Evolutionary conservation across 768 basidiomycete species (phyloP).

Genomic region (Xerocomellus amylosporus): DNA sequence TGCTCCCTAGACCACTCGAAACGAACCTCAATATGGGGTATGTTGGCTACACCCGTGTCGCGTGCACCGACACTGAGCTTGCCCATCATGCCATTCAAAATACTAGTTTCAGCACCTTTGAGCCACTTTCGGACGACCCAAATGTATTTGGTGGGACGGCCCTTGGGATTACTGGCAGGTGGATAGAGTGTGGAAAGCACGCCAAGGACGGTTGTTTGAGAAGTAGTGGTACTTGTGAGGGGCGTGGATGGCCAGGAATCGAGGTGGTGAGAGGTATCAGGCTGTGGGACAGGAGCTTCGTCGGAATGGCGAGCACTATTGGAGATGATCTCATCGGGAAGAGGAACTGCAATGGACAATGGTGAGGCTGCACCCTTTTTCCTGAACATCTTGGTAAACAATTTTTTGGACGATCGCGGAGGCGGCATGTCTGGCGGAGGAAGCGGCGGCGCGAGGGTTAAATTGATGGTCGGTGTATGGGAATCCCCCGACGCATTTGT

Average conservation of each 20-base stretch:
- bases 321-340: constrained; percentile 23
- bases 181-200: constrained; percentile 65
- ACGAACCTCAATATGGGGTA: constrained; percentile 58
- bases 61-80: constrained; percentile 33
- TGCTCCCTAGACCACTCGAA: constrained; percentile 71
- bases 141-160: constrained; percentile 53
- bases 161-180: constrained; percentile 36
- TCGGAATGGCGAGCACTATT: constrained; percentile 9
- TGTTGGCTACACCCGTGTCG: constrained; percentile 13
- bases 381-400: constrained; percentile 74
- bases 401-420: constrained; percentile 47
- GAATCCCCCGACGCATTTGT: not conserved
- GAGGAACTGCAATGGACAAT: constrained; percentile 23
- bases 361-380: constrained; percentile 38
- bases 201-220: constrained; percentile 56
- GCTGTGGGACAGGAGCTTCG: constrained; percentile 13
- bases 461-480: constrained; percentile 13
- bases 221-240: constrained; percentile 14
- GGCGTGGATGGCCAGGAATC: constrained; percentile 17
- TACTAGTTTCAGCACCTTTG: constrained; percentile 50
- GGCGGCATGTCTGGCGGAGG: constrained; percentile 19
- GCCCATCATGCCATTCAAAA: constrained; percentile 46
- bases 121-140: constrained; percentile 79
- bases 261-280: constrained; percentile 5
- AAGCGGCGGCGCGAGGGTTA: constrained; percentile 16